Conservation (phyloP, 2,329 filamentous ascomycete species). For the Trichoderma endophyticum region DNA sequence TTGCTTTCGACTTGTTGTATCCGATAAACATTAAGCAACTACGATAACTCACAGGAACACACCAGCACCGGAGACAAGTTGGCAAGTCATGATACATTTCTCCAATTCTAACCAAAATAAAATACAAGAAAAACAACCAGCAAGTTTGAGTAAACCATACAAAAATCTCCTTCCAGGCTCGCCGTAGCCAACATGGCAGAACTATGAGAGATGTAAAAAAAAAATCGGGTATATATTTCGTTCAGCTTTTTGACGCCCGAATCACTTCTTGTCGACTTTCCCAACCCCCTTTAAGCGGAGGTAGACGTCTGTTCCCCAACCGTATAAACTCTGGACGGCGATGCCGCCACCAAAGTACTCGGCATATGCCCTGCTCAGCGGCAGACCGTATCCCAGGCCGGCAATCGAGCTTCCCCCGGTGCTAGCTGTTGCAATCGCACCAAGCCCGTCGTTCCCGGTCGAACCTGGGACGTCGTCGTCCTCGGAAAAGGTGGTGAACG, state of each 20-base stretch:
- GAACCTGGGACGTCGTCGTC: slow-evolving; percentile 44
- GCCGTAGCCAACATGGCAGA: neutral
- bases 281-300: slow-evolving; percentile 62
- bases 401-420: slow-evolving; percentile 81
- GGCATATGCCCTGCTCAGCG: slow-evolving; percentile 86
- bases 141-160: neutral
- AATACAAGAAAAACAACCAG: neutral
- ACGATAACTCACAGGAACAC: neutral
- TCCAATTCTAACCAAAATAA: neutral
- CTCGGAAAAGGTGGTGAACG: slow-evolving; percentile 88
- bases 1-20: neutral
- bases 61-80: neutral
- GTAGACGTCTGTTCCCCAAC: slow-evolving; percentile 79
- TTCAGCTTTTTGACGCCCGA: neutral
- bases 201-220: neutral
- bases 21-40: neutral
- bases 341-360: slow-evolving; percentile 98
- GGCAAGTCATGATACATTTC: neutral
- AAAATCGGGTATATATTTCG: neutral
- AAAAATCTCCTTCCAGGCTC: neutral
- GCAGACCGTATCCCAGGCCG: slow-evolving; percentile 87
- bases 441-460: slow-evolving; percentile 56
- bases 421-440: slow-evolving; percentile 68
- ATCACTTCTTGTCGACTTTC: slow-evolving; percentile 40
- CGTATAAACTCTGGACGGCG: slow-evolving; percentile 89